Evolutionary conservation across 495 filamentous ascomycete genomes (phyloP).

Genomic region (Penicillium diatomitis): DNA sequence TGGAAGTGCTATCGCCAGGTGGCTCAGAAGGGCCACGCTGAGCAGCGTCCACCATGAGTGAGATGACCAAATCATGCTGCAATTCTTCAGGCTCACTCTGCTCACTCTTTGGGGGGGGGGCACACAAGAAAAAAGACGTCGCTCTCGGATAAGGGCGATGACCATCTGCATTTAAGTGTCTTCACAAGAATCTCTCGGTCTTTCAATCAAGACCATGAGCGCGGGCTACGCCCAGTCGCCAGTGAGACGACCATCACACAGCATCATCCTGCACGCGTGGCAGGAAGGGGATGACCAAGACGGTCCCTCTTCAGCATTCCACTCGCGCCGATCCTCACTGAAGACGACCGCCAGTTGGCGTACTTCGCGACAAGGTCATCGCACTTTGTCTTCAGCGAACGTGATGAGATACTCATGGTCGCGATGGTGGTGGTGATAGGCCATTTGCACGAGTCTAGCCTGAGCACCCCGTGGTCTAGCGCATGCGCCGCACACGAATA

Average conservation of each 20-base stretch:
- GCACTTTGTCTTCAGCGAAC: background rate
- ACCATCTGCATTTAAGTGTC: background rate
- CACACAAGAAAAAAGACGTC: background rate
- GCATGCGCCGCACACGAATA: too few species aligned
- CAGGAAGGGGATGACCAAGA: conserved; percentile 1
- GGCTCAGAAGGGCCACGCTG: conserved; percentile 8
- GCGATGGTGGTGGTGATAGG: conserved; percentile 7
- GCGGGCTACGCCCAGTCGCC: too few species aligned
- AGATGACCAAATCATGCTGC: too few species aligned
- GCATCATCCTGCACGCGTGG: too few species aligned
- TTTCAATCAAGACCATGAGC: too few species aligned
- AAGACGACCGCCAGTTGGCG: conserved; percentile 2
- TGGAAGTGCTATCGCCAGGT: conserved; percentile 1
- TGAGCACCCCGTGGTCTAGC: too few species aligned
- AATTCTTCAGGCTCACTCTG: background rate
- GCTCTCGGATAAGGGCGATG: too few species aligned
- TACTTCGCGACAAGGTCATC: background rate
- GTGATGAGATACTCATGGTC: conserved; percentile 3
- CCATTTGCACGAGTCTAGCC: background rate
- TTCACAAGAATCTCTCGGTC: background rate
- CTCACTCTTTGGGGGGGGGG: background rate
- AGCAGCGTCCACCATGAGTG: conserved; percentile 1
- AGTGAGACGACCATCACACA: too few species aligned
- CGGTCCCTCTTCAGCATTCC: conserved; percentile 10
- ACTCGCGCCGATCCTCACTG: conserved; percentile 12